Base-by-base conservation (phyloP, 176 grass and related monocot genomes). In the Olyra latifolia region DNA sequence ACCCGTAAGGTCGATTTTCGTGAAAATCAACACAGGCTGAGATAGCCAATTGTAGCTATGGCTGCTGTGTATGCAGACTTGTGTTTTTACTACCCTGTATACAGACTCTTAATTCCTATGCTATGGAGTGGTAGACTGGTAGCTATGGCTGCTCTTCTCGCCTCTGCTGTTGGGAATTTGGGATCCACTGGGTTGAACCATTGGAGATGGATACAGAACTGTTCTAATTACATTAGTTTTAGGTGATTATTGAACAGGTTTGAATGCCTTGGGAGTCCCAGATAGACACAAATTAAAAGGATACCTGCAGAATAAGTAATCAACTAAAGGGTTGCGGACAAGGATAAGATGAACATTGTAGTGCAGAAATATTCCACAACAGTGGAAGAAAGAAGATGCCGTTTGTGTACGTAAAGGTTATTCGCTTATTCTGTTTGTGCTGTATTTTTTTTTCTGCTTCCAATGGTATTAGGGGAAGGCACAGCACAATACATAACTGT, bases 311-410 rank as follows among this genome's bases (percentile, higher is more conserved):
- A 41, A 72, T 63, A 15, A 55, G n/a, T 27, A 63, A n/a, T n/a
- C 13, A 17, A 47, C 71, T 3, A 80, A 68, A 29, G 5, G 16
- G 22, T 62, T 60, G 22, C 32, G 2, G 24, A 68, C 5, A 69
- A 29, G 42, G 52, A 30, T 56, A 16, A 23, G 53, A 71, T 19
- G 14, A 66, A 8, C 30, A 76, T 70, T n/a, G n/a, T n/a, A n/a
- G n/a, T 81, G 50, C 13, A 28, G 16, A 69, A 30, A 80, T 69
- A 58, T 68, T 80, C 13, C 17, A 70, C 23, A 16, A 41, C 71
- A 22, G 54, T 53, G 66, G 55, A 71, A 53, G 25, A 76, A 60
- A 10, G 68, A 25, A 68, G n/a, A 68, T 46, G 61, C 20, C 8
- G 5, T 39, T 58, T 15, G 25, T 27, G 48, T 41, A 28, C 17